Percentiles rank a stretch among this genome's conserved stretches.
Evolutionary conservation across 2,329 filamentous ascomycete species (phyloP).

Genomic region (Biscogniauxia mediterranea): DNA sequence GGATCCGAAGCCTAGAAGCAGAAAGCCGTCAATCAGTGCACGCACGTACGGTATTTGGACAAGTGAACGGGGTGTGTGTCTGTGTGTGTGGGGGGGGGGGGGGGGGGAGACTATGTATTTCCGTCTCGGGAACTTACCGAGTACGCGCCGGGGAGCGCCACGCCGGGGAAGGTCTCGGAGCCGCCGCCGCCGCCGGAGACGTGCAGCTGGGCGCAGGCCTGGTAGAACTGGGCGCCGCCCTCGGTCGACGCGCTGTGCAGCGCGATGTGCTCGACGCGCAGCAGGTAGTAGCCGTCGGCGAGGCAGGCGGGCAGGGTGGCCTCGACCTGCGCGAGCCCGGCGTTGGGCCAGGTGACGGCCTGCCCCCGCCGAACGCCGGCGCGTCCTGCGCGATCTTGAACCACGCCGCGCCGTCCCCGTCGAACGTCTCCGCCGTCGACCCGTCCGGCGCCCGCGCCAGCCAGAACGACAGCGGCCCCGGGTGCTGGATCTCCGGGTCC

Average conservation of each 20-base stretch:
- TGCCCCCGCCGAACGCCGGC: constrained; percentile 21
- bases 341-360: constrained; percentile 20
- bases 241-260: constrained; percentile 30
- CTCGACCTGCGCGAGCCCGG: constrained; percentile 17
- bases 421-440: constrained; percentile 25
- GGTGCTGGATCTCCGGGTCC: constrained; percentile 29
- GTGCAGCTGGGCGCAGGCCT: constrained; percentile 30
- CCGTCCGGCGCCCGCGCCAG: constrained; percentile 30
- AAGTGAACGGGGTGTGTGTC: too few species aligned
- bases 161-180: constrained; percentile 27
- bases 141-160: constrained; percentile 29
- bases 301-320: constrained; percentile 33
- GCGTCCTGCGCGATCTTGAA: constrained; percentile 33
- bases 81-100: too few species aligned
- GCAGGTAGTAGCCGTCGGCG: constrained; percentile 34
- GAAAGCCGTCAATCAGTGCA: background rate
- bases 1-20: constrained; percentile 24
- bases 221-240: constrained; percentile 34
- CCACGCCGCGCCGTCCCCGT: constrained; percentile 29
- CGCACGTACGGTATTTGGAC: too few species aligned
- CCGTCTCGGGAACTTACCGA: constrained; percentile 22
- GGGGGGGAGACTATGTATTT: too few species aligned
- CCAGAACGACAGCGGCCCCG: constrained; percentile 31
- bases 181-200: constrained; percentile 33
- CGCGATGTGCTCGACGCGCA: constrained; percentile 36